Conservation (phyloP, 306 rosid species). For the Mimosa bimucronata region DNA sequence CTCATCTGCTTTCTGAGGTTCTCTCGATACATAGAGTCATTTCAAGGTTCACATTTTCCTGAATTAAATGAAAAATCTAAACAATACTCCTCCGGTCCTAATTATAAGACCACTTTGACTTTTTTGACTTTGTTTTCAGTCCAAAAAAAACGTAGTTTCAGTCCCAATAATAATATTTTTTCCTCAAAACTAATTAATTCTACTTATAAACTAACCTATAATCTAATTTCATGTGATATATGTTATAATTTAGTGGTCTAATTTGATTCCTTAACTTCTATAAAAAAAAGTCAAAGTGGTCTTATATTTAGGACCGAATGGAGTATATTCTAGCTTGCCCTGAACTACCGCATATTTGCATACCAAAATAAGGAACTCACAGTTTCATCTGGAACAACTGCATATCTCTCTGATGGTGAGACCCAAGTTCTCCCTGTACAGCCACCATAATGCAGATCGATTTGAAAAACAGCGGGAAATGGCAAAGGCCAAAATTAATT, state of each 20-base stretch:
- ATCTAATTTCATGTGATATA: too few relatives aligned
- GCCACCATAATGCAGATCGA: constrained; percentile 14
- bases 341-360: background rate
- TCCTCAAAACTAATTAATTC: too few relatives aligned
- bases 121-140: too few relatives aligned
- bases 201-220: too few relatives aligned
- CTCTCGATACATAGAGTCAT: background rate
- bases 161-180: too few relatives aligned
- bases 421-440: constrained; percentile 67
- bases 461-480: constrained; percentile 7
- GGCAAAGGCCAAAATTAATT: background rate
- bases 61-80: constrained; percentile 11
- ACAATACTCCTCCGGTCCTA: too few relatives aligned
- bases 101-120: too few relatives aligned
- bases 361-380: constrained; percentile 55
- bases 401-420: constrained; percentile 84
- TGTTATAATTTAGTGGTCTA: too few relatives aligned
- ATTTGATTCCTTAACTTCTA: too few relatives aligned
- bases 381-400: constrained; percentile 92
- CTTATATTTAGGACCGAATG: too few relatives aligned
- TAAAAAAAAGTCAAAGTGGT: too few relatives aligned
- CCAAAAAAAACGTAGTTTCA: too few relatives aligned
- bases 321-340: constrained; percentile 14
- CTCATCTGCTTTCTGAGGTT: background rate
- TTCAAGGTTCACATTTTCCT: constrained; percentile 2